phyloP scores from a whole-genome alignment of 352 stramenopile genomes.

The Globisporangium megalacanthum region DNA sequence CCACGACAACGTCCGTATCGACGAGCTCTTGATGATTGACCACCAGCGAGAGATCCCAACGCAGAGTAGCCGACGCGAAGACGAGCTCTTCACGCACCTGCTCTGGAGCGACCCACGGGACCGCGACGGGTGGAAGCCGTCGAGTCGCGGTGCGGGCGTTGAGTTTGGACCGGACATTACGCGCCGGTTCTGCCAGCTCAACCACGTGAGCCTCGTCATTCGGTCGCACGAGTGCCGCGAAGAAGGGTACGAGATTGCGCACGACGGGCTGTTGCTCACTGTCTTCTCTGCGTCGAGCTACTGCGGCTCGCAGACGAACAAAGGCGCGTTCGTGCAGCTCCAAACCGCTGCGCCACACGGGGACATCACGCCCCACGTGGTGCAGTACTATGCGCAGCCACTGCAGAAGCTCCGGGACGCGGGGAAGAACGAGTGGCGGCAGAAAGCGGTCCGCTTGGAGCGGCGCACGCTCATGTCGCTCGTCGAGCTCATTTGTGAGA shows the following conservation, averaged over 20 bases:
- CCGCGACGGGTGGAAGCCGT: conserved; percentile 51
- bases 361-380: conserved; percentile 87
- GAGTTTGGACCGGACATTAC: conserved; percentile 93
- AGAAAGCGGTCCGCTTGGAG: conserved; percentile 68
- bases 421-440: conserved; percentile 71
- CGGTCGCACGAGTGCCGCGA: conserved; percentile 92
- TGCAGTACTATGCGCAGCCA: conserved; percentile 89
- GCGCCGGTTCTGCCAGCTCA: conserved; percentile 80
- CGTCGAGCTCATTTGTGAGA: conserved; percentile 75
- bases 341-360: conserved; percentile 48
- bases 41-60: conserved; percentile 87
- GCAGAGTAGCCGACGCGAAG: conserved; percentile 67
- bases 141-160: conserved; percentile 83
- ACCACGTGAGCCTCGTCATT: conserved; percentile 88
- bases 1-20: conserved; percentile 83
- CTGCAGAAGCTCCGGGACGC: conserved; percentile 67
- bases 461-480: conserved; percentile 73
- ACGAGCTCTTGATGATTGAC: conserved; percentile 79
- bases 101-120: conserved; percentile 89
- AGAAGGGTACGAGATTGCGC: conserved; percentile 87
- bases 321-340: conserved; percentile 72
- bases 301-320: conserved; percentile 90
- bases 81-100: conserved; percentile 89
- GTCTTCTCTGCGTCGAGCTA: conserved; percentile 93
- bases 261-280: conserved; percentile 83